A percentile compares a stretch with the other conserved stretches of the same genome.
phyloP scores from a whole-genome alignment of 768 basidiomycete genomes.

The Pilatotrama ljubarskyi region DNA sequence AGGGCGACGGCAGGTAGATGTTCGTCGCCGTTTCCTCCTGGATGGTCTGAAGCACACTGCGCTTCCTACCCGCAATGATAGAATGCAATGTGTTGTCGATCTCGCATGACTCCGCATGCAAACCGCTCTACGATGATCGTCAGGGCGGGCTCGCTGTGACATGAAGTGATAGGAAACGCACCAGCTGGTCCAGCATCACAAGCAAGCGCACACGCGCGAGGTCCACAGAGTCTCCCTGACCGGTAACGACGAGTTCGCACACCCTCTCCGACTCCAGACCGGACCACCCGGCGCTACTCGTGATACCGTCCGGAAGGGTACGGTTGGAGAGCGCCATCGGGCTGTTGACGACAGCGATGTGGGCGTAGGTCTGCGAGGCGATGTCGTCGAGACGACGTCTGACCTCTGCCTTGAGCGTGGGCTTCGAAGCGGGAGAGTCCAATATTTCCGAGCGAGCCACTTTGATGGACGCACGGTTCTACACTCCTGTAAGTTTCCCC shows the following conservation, averaged over 20 bases:
- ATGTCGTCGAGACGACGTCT: constrained; percentile 89
- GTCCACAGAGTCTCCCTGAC: constrained; percentile 85
- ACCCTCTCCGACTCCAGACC: constrained; percentile 93
- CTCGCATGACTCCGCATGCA: constrained; percentile 89
- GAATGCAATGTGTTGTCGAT: constrained; percentile 94
- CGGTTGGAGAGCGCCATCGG: constrained; percentile 72
- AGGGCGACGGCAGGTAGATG: constrained; percentile 89
- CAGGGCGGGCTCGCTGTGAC: constrained; percentile 1
- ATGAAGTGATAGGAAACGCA: constrained; percentile 41
- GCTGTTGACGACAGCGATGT: constrained; percentile 92
- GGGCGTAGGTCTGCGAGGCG: constrained; percentile 87
- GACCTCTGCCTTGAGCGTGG: constrained; percentile 78
- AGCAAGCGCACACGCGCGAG: constrained; percentile 87
- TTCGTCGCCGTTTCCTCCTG: constrained; percentile 98
- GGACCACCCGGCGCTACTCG: constrained; percentile 76
- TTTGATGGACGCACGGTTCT: constrained; percentile 87
- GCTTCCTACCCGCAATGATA: constrained; percentile 89
- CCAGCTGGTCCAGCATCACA: constrained; percentile 94
- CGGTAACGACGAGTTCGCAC: constrained; percentile 91
- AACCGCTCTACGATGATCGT: constrained; percentile 61
- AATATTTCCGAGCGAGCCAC: constrained; percentile 93
- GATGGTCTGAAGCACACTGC: constrained; percentile 82
- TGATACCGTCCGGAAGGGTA: constrained; percentile 76
- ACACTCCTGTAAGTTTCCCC: constrained; percentile 7
- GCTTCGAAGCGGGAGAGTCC: constrained; percentile 78